Base-by-base conservation (phyloP, 495 filamentous ascomycete species). In the Copromyces sp. region DNA sequence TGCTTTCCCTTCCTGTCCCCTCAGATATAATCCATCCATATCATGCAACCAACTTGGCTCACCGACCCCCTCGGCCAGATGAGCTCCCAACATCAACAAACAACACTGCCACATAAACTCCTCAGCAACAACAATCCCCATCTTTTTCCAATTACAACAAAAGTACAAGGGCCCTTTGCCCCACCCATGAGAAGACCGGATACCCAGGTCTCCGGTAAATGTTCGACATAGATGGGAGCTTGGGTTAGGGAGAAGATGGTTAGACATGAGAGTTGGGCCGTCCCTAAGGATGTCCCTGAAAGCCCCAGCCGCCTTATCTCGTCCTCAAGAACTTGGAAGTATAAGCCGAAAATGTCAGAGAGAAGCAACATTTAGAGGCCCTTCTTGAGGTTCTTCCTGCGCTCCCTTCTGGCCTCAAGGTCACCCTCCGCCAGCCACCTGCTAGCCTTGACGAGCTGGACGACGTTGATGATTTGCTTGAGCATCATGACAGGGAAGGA, bases 391-490 rank as follows among this genome's bases (percentile, higher is more conserved):
- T 81, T 84, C 69, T 81, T 83, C 17, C 88, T 85, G 45, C 80
- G 78, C 68, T 79, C 83, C 78, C 80, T 84, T 75, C 92, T 82
- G 61, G 86, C 81, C 78, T 85, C 80, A 16, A 89, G 77, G 77
- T 99, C 95, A 24, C 94, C 93, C 83, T 98, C 94, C 0, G 93
- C 95, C 68, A 99, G 83, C 92, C 94, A 97, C 77, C 88, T 88
- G 82, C 92, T 92, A 11, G 96, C 96, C 83, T 97, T 97, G 78
- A 97, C 89, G 70, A 99, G 85, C 83, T 99, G 96, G 59, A 98
- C 86, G 42, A 98, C 87, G 78, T 98, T 98, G 84, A 98, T 91
- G 73, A 92, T 86, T 80, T 99, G 95, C 87, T 99, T 99, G 73
- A 89, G 85, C 29, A 87, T 85, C 93, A 98, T 98, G 77, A 97